Evolutionary conservation across 352 stramenopile genomes (phyloP).

Genomic region (Pythium rhizo-oryzae): DNA sequence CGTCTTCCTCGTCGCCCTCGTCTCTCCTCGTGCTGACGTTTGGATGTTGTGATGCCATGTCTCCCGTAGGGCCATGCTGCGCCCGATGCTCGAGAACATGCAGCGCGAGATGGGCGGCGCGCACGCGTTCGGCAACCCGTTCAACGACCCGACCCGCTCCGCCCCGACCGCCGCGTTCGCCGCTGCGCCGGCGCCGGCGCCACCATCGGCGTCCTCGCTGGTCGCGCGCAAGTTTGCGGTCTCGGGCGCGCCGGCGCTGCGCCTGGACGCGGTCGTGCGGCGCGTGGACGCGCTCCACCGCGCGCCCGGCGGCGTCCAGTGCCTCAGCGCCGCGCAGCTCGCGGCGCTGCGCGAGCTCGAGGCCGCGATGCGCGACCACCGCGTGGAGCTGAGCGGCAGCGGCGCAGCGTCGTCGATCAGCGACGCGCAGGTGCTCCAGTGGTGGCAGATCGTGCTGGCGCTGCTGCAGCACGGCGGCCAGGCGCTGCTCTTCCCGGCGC

Average conservation of each 20-base stretch:
- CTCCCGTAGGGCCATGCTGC: constrained; percentile 66
- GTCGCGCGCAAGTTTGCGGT: constrained; percentile 58
- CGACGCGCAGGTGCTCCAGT: constrained; percentile 15
- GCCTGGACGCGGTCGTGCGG: constrained; percentile 51
- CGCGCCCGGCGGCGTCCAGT: not conserved
- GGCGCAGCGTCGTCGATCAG: not conserved
- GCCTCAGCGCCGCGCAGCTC: constrained; percentile 38
- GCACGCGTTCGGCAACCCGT: constrained; percentile 69
- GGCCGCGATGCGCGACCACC: constrained; percentile 21
- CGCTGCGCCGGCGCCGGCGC: not conserved
- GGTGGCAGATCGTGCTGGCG: constrained; percentile 51
- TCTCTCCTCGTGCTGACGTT: not conserved
- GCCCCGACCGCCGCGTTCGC: constrained; percentile 15
- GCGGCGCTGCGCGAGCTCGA: constrained; percentile 35
- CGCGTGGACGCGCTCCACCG: constrained; percentile 46
- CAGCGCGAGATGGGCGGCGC: constrained; percentile 71
- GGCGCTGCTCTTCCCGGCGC: constrained; percentile 54
- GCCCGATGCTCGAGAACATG: constrained; percentile 85
- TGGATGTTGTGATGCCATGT: not conserved
- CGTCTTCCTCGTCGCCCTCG: not conserved
- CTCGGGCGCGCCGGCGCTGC: constrained; percentile 48
- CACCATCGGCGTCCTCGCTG: not conserved
- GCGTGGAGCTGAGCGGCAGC: constrained; percentile 23
- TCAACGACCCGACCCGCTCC: constrained; percentile 61
- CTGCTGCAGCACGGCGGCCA: constrained; percentile 39